Conservation (phyloP, 2,329 filamentous ascomycete species). For the Neurospora crassa region DNA sequence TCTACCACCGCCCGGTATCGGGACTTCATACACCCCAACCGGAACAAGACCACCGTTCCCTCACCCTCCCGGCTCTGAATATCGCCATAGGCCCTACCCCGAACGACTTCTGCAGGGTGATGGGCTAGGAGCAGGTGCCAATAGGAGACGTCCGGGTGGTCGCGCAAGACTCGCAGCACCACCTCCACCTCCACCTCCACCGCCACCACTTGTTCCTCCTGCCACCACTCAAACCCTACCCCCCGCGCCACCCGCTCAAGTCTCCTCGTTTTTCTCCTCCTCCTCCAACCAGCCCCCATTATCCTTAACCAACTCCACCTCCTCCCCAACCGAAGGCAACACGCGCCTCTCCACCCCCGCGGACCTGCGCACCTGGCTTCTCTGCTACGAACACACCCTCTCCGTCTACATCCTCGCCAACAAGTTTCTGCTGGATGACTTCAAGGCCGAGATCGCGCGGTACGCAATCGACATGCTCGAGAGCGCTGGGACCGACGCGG, state of each 20-base stretch:
- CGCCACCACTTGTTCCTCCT: conserved; percentile 1
- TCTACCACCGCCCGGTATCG: conserved; percentile 15
- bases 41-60: conserved; percentile 2
- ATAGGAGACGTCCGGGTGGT: neutral
- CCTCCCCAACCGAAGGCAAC: conserved; percentile 9
- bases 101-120: conserved; percentile 10
- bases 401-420: conserved; percentile 41
- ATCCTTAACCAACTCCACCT: conserved; percentile 2
- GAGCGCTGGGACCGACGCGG: conserved; percentile 31
- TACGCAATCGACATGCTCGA: conserved; percentile 37
- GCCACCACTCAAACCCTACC: neutral
- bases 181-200: neutral
- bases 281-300: conserved; percentile 2
- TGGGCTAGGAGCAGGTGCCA: conserved; percentile 1
- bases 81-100: neutral
- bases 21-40: neutral
- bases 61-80: conserved; percentile 6
- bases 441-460: conserved; percentile 32
- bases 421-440: conserved; percentile 36
- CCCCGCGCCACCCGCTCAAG: neutral
- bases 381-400: conserved; percentile 36
- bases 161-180: neutral
- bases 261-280: neutral
- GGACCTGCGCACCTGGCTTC: conserved; percentile 37
- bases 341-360: conserved; percentile 30